Conservation (phyloP, 208 protist genomes). For the Acanthamoeba lenticulata region DNA sequence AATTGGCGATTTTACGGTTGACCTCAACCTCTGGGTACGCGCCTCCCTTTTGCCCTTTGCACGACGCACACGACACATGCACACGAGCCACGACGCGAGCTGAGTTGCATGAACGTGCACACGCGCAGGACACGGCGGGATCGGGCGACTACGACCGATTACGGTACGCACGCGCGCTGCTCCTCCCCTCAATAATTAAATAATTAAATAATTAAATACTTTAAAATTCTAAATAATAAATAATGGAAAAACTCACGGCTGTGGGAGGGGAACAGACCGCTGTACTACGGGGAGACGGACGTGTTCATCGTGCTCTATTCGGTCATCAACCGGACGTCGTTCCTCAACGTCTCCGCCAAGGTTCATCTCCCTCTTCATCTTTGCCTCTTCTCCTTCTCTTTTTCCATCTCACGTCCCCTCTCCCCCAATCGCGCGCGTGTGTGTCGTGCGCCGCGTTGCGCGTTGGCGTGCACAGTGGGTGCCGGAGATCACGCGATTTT, state of each 20-base stretch:
- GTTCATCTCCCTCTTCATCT: neutral
- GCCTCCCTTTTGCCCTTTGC: neutral
- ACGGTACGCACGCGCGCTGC: neutral
- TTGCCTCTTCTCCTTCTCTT: too few species aligned
- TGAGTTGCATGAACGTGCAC: neutral
- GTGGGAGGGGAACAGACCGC: neutral
- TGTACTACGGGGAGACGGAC: conserved; percentile 35
- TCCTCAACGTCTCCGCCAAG: neutral
- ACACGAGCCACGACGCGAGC: too few species aligned
- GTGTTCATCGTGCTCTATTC: conserved; percentile 39
- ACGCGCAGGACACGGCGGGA: neutral
- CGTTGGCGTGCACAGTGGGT: neutral
- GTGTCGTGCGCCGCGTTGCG: neutral
- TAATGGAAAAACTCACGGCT: neutral
- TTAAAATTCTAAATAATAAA: neutral
- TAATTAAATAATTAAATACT: neutral
- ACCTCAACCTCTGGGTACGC: neutral
- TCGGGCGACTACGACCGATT: neutral
- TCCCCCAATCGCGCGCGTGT: neutral
- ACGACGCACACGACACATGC: too few species aligned
- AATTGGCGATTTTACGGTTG: neutral
- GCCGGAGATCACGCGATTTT: conserved; percentile 22
- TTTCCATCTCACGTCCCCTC: too few species aligned
- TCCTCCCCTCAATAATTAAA: neutral
- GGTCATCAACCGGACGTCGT: neutral